These are phyloP conservation scores for Ophiostoma australiae DNA, from an alignment of 2,329 filamentous ascomycete genomes.

Conservation along the genomic window DNA sequence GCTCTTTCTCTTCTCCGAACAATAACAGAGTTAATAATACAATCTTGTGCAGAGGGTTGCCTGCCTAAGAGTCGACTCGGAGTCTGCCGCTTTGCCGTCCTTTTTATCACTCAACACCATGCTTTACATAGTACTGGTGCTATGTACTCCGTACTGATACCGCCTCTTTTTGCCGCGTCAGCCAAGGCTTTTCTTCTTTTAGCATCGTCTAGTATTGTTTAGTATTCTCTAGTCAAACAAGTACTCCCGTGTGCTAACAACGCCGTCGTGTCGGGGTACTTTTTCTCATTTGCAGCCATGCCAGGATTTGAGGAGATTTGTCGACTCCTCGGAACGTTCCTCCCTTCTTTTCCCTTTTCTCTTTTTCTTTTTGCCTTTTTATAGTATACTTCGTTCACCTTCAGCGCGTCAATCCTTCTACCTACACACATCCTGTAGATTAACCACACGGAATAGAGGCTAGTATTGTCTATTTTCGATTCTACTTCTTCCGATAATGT, in stretches of 20 bases:
- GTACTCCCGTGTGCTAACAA: background rate
- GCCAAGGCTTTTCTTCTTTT: background rate
- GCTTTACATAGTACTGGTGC: too few relatives aligned
- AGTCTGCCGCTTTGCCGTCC: background rate
- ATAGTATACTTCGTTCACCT: too few relatives aligned
- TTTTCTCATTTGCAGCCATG: background rate
- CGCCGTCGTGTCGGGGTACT: constrained; percentile 11
- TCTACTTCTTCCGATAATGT: background rate
- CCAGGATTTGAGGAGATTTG: constrained; percentile 2
- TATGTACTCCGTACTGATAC: too few relatives aligned
- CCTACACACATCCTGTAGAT: background rate
- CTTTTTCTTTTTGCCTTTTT: background rate
- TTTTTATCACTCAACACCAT: background rate
- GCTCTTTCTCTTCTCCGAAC: too few relatives aligned
- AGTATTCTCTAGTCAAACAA: constrained; percentile 1
- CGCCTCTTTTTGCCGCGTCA: background rate
- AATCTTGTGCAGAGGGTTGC: background rate
- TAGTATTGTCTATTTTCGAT: background rate
- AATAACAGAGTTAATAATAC: too few relatives aligned
- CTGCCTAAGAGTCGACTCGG: background rate
- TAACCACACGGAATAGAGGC: too few relatives aligned
- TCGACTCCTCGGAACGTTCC: background rate
- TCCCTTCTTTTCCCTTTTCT: background rate
- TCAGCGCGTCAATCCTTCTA: background rate
- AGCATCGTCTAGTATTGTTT: background rate